A percentile compares a stretch with the other conserved stretches of the same genome.
Conservation (phyloP, 345 rosid genomes). For the Salix suchowensis region DNA sequence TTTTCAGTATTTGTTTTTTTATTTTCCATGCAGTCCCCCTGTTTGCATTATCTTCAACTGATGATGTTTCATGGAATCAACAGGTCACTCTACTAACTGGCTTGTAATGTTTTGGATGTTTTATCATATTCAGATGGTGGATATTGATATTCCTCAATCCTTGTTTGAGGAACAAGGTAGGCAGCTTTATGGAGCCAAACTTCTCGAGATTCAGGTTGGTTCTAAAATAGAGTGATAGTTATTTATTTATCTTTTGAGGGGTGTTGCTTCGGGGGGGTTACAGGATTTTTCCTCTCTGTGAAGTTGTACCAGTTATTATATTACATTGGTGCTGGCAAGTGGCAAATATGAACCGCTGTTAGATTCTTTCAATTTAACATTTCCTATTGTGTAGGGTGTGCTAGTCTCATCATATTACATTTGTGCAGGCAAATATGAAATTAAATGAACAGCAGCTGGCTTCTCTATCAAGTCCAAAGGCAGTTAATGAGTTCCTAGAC, state of each 20-base stretch:
- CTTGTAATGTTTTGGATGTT: background rate
- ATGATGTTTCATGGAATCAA: background rate
- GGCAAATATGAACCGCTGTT: no score
- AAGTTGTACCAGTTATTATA: background rate
- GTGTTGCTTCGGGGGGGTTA: no score
- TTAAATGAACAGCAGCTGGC: conserved; percentile 72
- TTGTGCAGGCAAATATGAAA: conserved; percentile 61
- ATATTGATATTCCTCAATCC: conserved; percentile 76
- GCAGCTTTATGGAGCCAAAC: conserved; percentile 83
- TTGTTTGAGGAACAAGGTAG: conserved; percentile 96
- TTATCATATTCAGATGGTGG: conserved; percentile 62
- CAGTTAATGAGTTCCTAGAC: conserved; percentile 73
- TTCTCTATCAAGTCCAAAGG: conserved; percentile 70
- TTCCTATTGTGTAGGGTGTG: no score
- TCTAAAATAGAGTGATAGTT: background rate
- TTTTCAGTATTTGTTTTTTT: no score
- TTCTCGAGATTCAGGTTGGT: conserved; percentile 77
- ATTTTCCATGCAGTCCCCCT: no score
- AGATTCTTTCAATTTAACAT: no score
- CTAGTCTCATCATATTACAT: background rate
- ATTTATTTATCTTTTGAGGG: background rate
- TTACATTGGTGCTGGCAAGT: conserved; percentile 2
- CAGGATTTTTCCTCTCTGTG: no score
- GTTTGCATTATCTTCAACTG: no score
- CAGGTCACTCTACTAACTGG: background rate